Conservation (phyloP, 2,329 filamentous ascomycete species). For the Neofusicoccum cordaticola region DNA sequence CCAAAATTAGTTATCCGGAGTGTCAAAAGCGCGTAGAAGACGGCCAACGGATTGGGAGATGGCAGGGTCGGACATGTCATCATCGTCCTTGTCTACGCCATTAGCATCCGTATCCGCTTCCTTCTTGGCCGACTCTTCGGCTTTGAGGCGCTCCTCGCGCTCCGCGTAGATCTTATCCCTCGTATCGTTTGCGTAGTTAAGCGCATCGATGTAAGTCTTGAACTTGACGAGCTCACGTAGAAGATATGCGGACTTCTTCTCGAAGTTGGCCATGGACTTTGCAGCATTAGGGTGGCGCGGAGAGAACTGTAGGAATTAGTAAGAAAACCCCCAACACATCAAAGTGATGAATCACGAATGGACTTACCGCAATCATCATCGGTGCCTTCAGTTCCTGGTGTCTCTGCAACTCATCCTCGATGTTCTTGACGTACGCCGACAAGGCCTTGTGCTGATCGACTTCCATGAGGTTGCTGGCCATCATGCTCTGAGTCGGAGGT, state of each 20-base stretch:
- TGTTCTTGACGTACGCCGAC: conserved; percentile 73
- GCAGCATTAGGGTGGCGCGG: conserved; percentile 75
- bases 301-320: conserved; percentile 59
- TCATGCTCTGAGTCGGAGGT: conserved; percentile 86
- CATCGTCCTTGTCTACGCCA: background rate
- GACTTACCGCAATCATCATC: conserved; percentile 73
- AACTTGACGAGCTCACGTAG: conserved; percentile 96
- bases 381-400: conserved; percentile 86
- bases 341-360: background rate
- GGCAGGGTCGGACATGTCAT: conserved; percentile 10
- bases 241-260: conserved; percentile 89
- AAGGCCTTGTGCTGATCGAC: conserved; percentile 76
- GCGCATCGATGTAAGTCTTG: conserved; percentile 84
- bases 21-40: background rate
- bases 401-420: conserved; percentile 78
- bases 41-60: background rate
- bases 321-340: background rate
- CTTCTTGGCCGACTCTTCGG: background rate
- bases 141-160: conserved; percentile 23
- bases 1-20: background rate
- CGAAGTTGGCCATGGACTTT: conserved; percentile 94
- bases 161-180: conserved; percentile 67
- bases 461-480: conserved; percentile 74
- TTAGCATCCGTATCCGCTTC: background rate
- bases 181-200: conserved; percentile 66